These are phyloP conservation scores for Aegilops umbellulata DNA, from an alignment of 176 grass and related monocot species.

Conservation along the genomic window DNA sequence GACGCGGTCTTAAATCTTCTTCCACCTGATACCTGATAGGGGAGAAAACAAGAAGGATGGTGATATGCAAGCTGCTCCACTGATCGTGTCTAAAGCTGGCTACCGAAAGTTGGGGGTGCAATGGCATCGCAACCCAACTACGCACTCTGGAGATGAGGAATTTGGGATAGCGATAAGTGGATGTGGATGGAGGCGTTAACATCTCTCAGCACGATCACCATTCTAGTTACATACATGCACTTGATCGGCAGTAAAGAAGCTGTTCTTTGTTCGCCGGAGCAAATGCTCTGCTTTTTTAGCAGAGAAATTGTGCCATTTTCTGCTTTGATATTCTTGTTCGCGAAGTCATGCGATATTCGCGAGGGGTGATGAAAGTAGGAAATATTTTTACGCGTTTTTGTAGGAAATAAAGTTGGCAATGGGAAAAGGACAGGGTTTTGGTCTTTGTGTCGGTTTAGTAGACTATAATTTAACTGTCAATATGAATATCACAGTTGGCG, in stretches of 20 bases:
- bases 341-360: not conserved
- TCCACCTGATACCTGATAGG: not conserved
- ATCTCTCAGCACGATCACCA: not conserved
- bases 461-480: too few species aligned
- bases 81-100: not conserved
- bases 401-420: not conserved
- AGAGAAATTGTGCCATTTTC: not conserved
- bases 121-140: not conserved
- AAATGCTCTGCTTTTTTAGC: not conserved
- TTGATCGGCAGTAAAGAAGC: not conserved
- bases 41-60: not conserved
- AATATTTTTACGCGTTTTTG: not conserved
- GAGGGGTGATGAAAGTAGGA: not conserved
- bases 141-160: not conserved
- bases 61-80: not conserved
- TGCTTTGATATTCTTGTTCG: not conserved
- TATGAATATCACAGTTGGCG: too few species aligned
- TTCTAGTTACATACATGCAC: not conserved
- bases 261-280: not conserved
- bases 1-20: not conserved
- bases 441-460: not conserved
- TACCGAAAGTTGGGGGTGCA: conserved; percentile 32
- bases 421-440: not conserved
- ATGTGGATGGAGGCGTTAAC: not conserved
- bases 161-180: not conserved